Evolutionary conservation across 2,329 filamentous ascomycete species (phyloP).

Genomic region (Chaetomiaceae sp.): DNA sequence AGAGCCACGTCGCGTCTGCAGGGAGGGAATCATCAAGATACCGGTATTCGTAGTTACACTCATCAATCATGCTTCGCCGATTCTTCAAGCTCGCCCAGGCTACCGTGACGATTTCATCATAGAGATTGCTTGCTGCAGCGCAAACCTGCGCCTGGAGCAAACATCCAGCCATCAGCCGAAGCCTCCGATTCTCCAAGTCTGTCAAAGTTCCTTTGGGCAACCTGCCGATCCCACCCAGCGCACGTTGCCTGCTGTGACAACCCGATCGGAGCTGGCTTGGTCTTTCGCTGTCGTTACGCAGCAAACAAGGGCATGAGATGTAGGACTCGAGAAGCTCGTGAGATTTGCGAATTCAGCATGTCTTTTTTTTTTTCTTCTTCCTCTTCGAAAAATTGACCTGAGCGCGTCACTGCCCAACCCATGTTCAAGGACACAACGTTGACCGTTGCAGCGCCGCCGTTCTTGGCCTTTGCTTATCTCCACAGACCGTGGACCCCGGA

Average conservation of each 20-base stretch:
- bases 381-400: too few relatives aligned
- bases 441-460: slow-evolving; percentile 5
- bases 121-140: background rate
- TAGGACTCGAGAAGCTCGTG: too few relatives aligned
- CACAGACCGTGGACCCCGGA: slow-evolving; percentile 4
- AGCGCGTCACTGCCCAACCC: too few relatives aligned
- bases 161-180: background rate
- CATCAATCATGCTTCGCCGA: too few relatives aligned
- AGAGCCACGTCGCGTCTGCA: background rate
- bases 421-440: background rate
- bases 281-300: background rate
- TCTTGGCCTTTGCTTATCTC: background rate
- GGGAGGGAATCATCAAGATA: background rate
- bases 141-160: slow-evolving; percentile 2
- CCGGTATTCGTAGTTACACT: too few relatives aligned
- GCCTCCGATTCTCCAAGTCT: too few relatives aligned
- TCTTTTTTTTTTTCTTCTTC: too few relatives aligned
- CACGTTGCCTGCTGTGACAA: background rate
- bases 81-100: too few relatives aligned
- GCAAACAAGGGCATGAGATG: background rate
- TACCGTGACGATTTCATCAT: too few relatives aligned
- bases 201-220: background rate
- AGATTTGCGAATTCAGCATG: too few relatives aligned
- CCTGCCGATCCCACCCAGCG: background rate
- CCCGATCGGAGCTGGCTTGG: background rate